Evolutionary conservation across 768 basidiomycete genomes (phyloP).

Genomic region (Trametes meyenii): DNA sequence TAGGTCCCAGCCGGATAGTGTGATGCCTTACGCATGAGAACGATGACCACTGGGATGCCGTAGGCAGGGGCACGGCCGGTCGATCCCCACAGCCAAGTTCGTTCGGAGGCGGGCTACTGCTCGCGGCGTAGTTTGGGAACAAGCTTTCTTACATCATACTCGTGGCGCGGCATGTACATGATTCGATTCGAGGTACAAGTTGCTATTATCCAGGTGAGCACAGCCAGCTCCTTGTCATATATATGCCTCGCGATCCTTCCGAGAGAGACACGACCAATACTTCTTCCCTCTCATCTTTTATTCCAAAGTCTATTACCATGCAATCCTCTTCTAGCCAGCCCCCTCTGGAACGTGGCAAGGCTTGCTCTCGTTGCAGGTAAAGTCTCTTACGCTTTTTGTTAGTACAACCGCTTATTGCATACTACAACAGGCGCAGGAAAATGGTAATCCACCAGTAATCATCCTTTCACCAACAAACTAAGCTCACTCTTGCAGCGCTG

Average conservation of each 20-base stretch:
- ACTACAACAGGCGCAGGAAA: constrained; percentile 46
- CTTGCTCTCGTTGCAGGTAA: constrained; percentile 56
- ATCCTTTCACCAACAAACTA: neutral
- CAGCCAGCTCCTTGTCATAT: constrained; percentile 6
- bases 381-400: neutral
- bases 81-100: constrained; percentile 2
- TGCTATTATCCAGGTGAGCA: neutral
- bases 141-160: constrained; percentile 1
- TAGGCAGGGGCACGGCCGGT: neutral
- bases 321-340: constrained; percentile 23
- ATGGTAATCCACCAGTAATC: constrained; percentile 38
- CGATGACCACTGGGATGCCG: neutral
- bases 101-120: neutral
- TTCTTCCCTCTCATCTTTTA: neutral
- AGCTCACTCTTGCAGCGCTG: constrained; percentile 51
- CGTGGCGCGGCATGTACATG: neutral
- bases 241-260: neutral
- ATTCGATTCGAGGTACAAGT: constrained; percentile 1
- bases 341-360: constrained; percentile 49
- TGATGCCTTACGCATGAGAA: neutral
- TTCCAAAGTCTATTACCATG: constrained; percentile 9
- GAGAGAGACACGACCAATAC: neutral
- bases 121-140: constrained; percentile 14
- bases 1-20: neutral
- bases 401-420: neutral